Conservation (phyloP, 1,139 yeast species). For the Kodamaea alishanica region DNA sequence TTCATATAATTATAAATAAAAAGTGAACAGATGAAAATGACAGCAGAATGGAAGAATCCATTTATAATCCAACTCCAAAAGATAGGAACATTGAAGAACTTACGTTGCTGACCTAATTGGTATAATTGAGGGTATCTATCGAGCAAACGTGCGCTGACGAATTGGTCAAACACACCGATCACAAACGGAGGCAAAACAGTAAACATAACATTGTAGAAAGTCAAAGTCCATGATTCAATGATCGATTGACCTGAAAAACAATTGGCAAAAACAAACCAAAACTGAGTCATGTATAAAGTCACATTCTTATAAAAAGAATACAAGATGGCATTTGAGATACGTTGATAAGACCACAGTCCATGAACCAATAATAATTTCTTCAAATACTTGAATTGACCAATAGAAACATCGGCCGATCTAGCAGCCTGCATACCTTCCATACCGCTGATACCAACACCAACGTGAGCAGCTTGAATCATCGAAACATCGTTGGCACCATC, state of each 20-base stretch:
- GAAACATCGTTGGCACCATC: slow-evolving; percentile 99
- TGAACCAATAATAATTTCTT: slow-evolving; percentile 83
- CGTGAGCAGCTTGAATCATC: slow-evolving; percentile 98
- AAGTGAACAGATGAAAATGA: slow-evolving; percentile 71
- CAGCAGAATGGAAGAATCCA: slow-evolving; percentile 91
- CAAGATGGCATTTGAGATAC: slow-evolving; percentile 86
- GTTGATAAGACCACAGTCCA: slow-evolving; percentile 97
- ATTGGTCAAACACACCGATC: slow-evolving; percentile 94
- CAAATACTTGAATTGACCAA: slow-evolving; percentile 90
- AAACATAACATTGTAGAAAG: slow-evolving; percentile 92
- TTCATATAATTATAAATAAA: slow-evolving; percentile 69
- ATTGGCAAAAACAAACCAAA: slow-evolving; percentile 93
- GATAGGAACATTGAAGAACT: slow-evolving; percentile 82
- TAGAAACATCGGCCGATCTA: slow-evolving; percentile 93
- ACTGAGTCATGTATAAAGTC: slow-evolving; percentile 94
- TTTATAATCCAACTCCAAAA: slow-evolving; percentile 98
- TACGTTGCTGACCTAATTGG: slow-evolving; percentile 83
- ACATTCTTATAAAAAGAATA: slow-evolving; percentile 95
- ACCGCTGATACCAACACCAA: slow-evolving; percentile 97
- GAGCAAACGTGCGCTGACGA: slow-evolving; percentile 82
- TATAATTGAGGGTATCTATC: slow-evolving; percentile 92
- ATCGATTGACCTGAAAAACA: slow-evolving; percentile 95
- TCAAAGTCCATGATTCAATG: slow-evolving; percentile 96
- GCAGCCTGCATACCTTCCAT: slow-evolving; percentile 99
- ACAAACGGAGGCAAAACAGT: slow-evolving; percentile 96